Evolutionary conservation across 306 rosid genomes (phyloP), one percentile per base, ranked within the genome.

Genomic region (Rubus parviflorus): DNA sequence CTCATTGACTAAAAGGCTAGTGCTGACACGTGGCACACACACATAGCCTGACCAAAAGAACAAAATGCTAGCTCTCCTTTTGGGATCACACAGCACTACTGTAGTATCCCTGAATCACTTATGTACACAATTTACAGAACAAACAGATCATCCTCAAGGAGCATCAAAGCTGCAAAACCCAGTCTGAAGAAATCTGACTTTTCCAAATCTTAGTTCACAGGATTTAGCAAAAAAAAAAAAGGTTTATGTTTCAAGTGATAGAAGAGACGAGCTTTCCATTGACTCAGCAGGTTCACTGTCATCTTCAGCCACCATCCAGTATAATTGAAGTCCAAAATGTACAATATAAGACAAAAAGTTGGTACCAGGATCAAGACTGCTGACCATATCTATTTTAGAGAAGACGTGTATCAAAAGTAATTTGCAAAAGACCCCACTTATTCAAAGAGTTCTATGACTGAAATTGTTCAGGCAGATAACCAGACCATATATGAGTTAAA

Each of bases 221-320:
- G 62, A 62, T 64, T 70, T 53, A 23, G 49, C 68, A 40, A 77
- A 25, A 1, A 25, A 25, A 25, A 25, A 25, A 63, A 72, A 74
- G 46, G 73, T 68, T 53, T 77, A 75, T 72, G 65, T 74, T 82
- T 82, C 73, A 81, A 72, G 81, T 54, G 77, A 86, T 89, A 69
- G 87, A 83, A 49, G 83, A 77, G 77, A 83, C 70, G 69, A 79
- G 82, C 72, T 81, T 77, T 22, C 78, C 79, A 66, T 73, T 20
- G 40, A 52, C 11, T 65, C 48, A 22, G 65, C 83, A 48, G 69
- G 73, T 78, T 80, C 79, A 62, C 79, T 46, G 42, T 86, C 81
- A 75, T 80, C 92, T 77, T 88, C 89, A 23, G 68, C 72, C 25
- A 80, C 88, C 97, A 90, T 90, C 98, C 97, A 94, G 45, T 49